A percentile compares a stretch with the other conserved stretches of the same genome.
Evolutionary conservation across 495 filamentous ascomycete genomes (phyloP).

Genomic region (Schizothecium vesticola): DNA sequence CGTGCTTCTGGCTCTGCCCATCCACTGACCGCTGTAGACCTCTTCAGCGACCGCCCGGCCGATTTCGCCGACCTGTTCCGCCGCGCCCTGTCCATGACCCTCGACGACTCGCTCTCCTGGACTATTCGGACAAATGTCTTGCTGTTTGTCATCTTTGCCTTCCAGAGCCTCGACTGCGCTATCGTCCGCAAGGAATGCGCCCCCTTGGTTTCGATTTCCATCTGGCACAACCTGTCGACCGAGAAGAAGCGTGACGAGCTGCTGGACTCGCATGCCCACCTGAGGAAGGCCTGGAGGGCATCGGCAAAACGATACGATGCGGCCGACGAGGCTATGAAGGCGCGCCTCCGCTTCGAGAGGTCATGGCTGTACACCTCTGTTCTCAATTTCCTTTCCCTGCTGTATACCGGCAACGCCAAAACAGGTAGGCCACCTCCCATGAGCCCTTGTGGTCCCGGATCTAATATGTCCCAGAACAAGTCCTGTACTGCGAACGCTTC

Average conservation of each 20-base stretch:
- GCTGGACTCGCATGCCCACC: conserved; percentile 61
- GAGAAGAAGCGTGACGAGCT: conserved; percentile 59
- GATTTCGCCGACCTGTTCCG: conserved; percentile 90
- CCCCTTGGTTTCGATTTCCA: conserved; percentile 86
- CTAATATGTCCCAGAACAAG: conserved; percentile 50
- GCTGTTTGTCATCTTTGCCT: conserved; percentile 82
- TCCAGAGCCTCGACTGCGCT: conserved; percentile 86
- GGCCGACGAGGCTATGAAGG: conserved; percentile 72
- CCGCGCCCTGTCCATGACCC: conserved; percentile 79
- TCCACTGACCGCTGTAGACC: conserved; percentile 37
- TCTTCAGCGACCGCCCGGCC: conserved; percentile 69
- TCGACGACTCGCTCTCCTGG: conserved; percentile 69
- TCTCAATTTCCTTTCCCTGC: conserved; percentile 70
- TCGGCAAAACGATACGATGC: conserved; percentile 80
- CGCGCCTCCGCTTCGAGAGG: conserved; percentile 81
- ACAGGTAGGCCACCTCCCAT: conserved; percentile 14
- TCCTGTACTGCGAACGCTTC: conserved; percentile 87
- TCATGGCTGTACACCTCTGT: conserved; percentile 88
- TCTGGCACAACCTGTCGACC: conserved; percentile 88
- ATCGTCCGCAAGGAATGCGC: conserved; percentile 94
- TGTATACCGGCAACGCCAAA: conserved; percentile 55
- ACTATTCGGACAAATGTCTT: conserved; percentile 72
- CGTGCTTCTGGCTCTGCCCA: neutral
- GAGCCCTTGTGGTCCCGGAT: neutral
- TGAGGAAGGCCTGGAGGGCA: conserved; percentile 89